Conservation (phyloP, 164 flowering plant genomes). For the Annona squamosa region DNA sequence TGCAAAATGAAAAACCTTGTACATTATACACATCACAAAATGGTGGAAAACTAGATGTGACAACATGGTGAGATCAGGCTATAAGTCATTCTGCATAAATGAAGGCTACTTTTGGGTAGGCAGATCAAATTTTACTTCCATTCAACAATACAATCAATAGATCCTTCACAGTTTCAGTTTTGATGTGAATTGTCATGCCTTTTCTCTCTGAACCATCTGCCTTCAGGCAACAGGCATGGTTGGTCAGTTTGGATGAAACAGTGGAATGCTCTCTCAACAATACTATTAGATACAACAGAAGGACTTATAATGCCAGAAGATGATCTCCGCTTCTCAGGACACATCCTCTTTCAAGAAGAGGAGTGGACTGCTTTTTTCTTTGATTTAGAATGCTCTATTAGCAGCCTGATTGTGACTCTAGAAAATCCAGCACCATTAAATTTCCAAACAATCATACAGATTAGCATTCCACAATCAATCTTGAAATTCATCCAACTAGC, state of each 20-base stretch:
- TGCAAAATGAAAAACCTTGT: constrained; percentile 18
- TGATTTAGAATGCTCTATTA: background rate
- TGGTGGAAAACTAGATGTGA: background rate
- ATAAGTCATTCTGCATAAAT: background rate
- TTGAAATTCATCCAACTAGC: background rate
- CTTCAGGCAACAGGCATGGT: too few species aligned
- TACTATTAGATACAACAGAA: too few species aligned
- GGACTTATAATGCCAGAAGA: too few species aligned
- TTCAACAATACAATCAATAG: background rate
- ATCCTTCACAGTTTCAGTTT: too few species aligned
- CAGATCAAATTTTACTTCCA: background rate
- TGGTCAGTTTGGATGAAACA: too few species aligned
- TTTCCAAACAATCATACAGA: background rate
- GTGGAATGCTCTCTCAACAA: too few species aligned
- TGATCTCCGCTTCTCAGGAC: background rate
- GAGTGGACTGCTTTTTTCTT: background rate
- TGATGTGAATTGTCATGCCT: too few species aligned
- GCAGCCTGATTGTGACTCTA: background rate
- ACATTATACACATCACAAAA: background rate
- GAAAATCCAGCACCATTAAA: background rate
- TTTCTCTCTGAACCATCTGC: too few species aligned
- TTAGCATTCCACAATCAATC: background rate
- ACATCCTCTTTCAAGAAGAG: background rate
- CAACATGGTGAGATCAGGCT: background rate
- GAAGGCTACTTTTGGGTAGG: background rate